Evolutionary conservation across 495 filamentous ascomycete species (phyloP).

Genomic region (Neurospora sublineolata): DNA sequence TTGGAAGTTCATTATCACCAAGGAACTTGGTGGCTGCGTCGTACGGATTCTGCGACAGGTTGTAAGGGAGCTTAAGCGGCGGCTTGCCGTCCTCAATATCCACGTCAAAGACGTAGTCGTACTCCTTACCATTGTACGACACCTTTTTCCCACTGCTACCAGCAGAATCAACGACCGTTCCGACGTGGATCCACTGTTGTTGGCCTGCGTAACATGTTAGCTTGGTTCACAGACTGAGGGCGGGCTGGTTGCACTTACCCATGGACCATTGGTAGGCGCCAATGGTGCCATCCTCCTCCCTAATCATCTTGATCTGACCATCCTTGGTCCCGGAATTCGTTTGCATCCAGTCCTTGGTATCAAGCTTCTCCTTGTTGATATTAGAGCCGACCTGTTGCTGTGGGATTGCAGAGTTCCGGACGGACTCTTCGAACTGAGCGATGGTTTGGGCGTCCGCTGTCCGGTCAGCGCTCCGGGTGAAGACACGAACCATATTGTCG

Average conservation of each 20-base stretch:
- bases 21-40: slow-evolving; percentile 88
- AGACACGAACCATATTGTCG: slow-evolving; percentile 76
- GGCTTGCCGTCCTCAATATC: slow-evolving; percentile 95
- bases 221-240: background rate
- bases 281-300: slow-evolving; percentile 64
- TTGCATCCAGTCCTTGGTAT: slow-evolving; percentile 72
- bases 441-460: slow-evolving; percentile 46
- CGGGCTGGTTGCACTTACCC: slow-evolving; percentile 15
- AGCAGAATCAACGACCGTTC: slow-evolving; percentile 83
- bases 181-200: slow-evolving; percentile 68
- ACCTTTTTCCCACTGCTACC: slow-evolving; percentile 64
- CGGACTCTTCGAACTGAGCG: slow-evolving; percentile 65
- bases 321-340: slow-evolving; percentile 78
- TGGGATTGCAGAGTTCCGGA: slow-evolving; percentile 74
- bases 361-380: slow-evolving; percentile 81
- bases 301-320: slow-evolving; percentile 86
- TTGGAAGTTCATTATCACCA: slow-evolving; percentile 77
- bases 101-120: slow-evolving; percentile 97
- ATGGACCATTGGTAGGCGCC: slow-evolving; percentile 73
- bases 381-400: slow-evolving; percentile 58
- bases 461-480: slow-evolving; percentile 62
- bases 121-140: slow-evolving; percentile 76
- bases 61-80: slow-evolving; percentile 86
- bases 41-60: slow-evolving; percentile 85
- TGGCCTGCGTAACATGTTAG: slow-evolving; percentile 21